These are phyloP conservation scores for Penicillium malachiteum DNA, from an alignment of 495 filamentous ascomycete species.

Conservation along the genomic window DNA sequence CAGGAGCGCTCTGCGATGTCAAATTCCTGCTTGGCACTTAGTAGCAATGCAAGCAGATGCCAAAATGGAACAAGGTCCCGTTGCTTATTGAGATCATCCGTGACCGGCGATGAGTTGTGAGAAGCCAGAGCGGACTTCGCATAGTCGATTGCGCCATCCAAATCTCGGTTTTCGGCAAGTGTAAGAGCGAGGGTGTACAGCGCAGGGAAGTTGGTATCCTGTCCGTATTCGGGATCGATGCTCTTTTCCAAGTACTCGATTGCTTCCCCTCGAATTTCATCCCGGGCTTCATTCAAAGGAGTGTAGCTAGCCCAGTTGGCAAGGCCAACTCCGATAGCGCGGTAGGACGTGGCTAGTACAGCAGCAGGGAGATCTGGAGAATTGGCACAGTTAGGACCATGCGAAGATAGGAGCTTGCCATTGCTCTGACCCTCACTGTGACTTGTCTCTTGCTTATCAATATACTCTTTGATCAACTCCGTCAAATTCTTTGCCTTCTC, in stretches of 20 bases:
- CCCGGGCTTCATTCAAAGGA: constrained; percentile 63
- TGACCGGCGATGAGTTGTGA: constrained; percentile 25
- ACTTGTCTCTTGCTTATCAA: constrained; percentile 45
- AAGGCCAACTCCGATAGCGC: constrained; percentile 77
- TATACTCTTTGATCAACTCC: constrained; percentile 63
- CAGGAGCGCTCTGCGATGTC: constrained; percentile 74
- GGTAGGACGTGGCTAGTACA: constrained; percentile 66
- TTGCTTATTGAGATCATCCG: constrained; percentile 35
- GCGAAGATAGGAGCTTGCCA: constrained; percentile 21
- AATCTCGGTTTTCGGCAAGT: constrained; percentile 76
- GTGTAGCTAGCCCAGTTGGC: constrained; percentile 85
- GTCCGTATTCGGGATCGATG: constrained; percentile 60
- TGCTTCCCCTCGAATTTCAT: constrained; percentile 69
- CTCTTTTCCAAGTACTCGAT: constrained; percentile 70
- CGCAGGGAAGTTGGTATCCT: constrained; percentile 63
- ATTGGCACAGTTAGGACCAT: constrained; percentile 17
- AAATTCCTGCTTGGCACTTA: constrained; percentile 86
- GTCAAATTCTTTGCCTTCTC: constrained; percentile 73
- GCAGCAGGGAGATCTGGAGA: constrained; percentile 46
- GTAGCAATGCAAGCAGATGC: constrained; percentile 82
- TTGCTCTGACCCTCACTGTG: constrained; percentile 36
- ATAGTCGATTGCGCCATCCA: constrained; percentile 72
- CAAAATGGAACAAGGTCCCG: constrained; percentile 54
- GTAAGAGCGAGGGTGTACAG: constrained; percentile 77
- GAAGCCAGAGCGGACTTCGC: constrained; percentile 62